Evolutionary conservation across 139 green algal species (phyloP), one percentile per base, ranked within the genome.

Genomic region (Trebouxia sp.): DNA sequence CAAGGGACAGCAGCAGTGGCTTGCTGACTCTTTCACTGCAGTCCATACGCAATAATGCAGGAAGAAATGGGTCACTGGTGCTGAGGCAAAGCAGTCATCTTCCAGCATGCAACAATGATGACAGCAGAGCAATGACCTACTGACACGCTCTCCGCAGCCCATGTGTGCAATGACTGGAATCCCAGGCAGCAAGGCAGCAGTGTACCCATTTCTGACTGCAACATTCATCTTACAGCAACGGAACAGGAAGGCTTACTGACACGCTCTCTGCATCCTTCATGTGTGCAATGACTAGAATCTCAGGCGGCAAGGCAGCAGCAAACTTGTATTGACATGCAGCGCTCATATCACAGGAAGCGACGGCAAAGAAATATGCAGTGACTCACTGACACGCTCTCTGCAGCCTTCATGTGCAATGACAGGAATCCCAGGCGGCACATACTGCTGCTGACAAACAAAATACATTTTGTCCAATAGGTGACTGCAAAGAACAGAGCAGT

Each of bases 381-480:
- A 2, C 47, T 28, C 42, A 80, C 75, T 48, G 30, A 80, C 15
- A 20, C 78, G 78, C 32, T 83, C 78, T 17, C 78, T 30, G 30
- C 62, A 77, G n/a, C 48, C 41, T 70, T 83, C 78, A 24, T 41
- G 42, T 17, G 78, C 45, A 22, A 83, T 51, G 42, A 83, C 42
- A 20, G 43, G 65, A 8, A 67, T 12, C 8, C 72, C 43, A 20
- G 41, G 69, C 26, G 72, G 42, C 28, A 53, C n/a, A n/a, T n/a
- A n/a, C n/a, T n/a, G n/a, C n/a, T n/a, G n/a, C n/a, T n/a, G n/a
- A n/a, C n/a, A n/a, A n/a, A n/a, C n/a, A n/a, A n/a, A n/a, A n/a
- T n/a, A n/a, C n/a, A n/a, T n/a, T n/a, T n/a, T n/a, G n/a, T n/a
- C n/a, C n/a, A n/a, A n/a, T n/a, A n/a, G n/a, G n/a, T n/a, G n/a